Evolutionary conservation across 345 rosid species (phyloP), one percentile per base, ranked within the genome.

Genomic region (Aethionema arabicum): DNA sequence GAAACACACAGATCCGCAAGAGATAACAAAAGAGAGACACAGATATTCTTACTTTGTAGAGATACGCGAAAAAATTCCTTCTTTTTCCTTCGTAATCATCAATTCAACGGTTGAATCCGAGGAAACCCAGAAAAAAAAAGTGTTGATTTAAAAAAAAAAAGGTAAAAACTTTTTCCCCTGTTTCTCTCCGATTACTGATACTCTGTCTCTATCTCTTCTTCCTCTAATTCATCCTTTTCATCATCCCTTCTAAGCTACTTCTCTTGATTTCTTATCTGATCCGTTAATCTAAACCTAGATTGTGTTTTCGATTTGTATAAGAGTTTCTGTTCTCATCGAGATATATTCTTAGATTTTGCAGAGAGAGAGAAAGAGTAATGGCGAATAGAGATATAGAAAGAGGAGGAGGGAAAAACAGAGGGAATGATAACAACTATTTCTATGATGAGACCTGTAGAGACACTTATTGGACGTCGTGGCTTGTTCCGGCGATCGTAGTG

Each of bases 381-480:
- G 85, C 84, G 46, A 72, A 56, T 12, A 69, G 67, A 61, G 96
- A 91, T 81, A 73, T 80, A 3, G 96, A 93, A 70, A 79, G 85
- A 46, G 95, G 84, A 16, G 59, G 59, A 27, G 63, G 50, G 47
- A 69, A 58, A 21, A 77, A 63, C 57, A 64, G 65, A 50, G 65
- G 8, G 56, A 49, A 56, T 16, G 65, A 47, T 38, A 47, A 38
- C 39, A 45, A 52, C 44, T 42, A 76, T 72, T 73, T 80, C 56
- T 76, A 70, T 3, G 82, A 77, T 3, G 72, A 73, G 9, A 54
- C 62, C 29, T 83, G 84, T 10, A 73, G 73, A 39, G 81, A 79
- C 36, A 56, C 54, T 70, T 65, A 70, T 36, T 90, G 99, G 99
- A 88, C 87, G 11, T 85, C 96, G 4, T 95, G 99, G 99, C 72